Percentiles rank a stretch among this genome's conserved stretches.
Evolutionary conservation across 441 rosid genomes (phyloP).

Genomic region (Erodium chrysanthum): DNA sequence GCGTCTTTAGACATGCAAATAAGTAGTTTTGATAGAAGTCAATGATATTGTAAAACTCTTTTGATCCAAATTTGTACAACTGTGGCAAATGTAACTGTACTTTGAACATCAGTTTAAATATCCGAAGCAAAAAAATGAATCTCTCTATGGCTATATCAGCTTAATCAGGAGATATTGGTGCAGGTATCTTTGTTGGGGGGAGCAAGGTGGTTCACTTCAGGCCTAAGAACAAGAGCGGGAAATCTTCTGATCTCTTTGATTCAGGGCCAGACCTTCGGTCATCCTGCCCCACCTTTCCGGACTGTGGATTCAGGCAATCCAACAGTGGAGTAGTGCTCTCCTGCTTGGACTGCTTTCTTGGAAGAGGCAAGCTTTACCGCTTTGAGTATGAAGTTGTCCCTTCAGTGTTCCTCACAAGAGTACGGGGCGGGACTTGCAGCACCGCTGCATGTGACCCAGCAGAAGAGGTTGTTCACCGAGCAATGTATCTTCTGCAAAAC

Average conservation of each 20-base stretch:
- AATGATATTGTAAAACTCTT: no score
- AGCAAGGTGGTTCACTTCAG: constrained; percentile 93
- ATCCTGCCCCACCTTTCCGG: constrained; percentile 70
- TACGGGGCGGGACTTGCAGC: constrained; percentile 91
- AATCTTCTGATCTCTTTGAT: constrained; percentile 34
- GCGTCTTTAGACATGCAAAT: background rate
- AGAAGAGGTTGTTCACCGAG: constrained; percentile 59
- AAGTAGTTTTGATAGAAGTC: background rate
- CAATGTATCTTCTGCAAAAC: constrained; percentile 92
- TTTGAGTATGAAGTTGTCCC: constrained; percentile 77
- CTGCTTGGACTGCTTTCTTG: constrained; percentile 81
- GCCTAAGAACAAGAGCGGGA: constrained; percentile 39
- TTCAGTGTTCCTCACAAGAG: constrained; percentile 62
- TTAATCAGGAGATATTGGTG: constrained; percentile 16
- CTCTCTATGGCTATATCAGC: constrained; percentile 11
- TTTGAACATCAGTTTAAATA: background rate
- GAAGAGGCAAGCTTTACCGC: constrained; percentile 60
- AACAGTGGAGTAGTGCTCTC: constrained; percentile 78
- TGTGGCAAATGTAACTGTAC: background rate
- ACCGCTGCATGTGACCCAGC: constrained; percentile 61
- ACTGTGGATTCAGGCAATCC: constrained; percentile 84
- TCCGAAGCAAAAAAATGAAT: background rate
- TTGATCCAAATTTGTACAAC: background rate
- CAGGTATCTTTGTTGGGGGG: constrained; percentile 92
- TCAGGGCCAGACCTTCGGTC: constrained; percentile 29